Evolutionary conservation across 2,329 filamentous ascomycete species (phyloP).

Genomic region (Aspergillus amoenus): DNA sequence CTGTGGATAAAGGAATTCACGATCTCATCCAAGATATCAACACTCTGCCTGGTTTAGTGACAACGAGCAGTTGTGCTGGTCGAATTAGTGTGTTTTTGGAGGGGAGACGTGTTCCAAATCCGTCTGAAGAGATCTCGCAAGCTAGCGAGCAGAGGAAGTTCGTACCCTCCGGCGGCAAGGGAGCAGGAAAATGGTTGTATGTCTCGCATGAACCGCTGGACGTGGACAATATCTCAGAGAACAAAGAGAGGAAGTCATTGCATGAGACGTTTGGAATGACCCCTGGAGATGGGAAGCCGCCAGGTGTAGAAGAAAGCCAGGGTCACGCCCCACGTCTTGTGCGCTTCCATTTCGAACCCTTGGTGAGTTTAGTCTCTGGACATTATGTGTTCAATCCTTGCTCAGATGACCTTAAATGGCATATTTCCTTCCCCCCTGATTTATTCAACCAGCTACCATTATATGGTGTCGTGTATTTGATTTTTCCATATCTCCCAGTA

Average conservation of each 20-base stretch:
- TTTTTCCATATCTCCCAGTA: neutral
- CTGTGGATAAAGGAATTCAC: conserved; percentile 75
- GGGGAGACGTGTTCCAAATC: conserved; percentile 55
- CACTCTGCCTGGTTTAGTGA: conserved; percentile 70
- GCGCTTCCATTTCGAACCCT: conserved; percentile 91
- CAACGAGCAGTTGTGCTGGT: conserved; percentile 90
- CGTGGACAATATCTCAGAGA: conserved; percentile 9
- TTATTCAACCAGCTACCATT: neutral
- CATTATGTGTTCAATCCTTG: neutral
- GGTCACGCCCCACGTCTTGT: conserved; percentile 54
- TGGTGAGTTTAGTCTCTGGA: conserved; percentile 69
- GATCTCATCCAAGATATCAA: conserved; percentile 80
- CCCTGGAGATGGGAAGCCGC: conserved; percentile 29
- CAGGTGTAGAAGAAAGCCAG: conserved; percentile 37
- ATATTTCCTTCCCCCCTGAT: neutral
- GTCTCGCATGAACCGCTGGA: conserved; percentile 76
- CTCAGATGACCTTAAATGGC: neutral
- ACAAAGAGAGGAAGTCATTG: conserved; percentile 31
- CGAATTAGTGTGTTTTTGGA: conserved; percentile 86
- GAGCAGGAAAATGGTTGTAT: conserved; percentile 80
- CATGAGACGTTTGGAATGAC: conserved; percentile 46
- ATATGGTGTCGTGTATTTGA: neutral
- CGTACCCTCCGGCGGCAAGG: conserved; percentile 77
- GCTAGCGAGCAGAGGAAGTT: conserved; percentile 30
- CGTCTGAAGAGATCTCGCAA: conserved; percentile 16